Conservation (phyloP, 2,329 filamentous ascomycete genomes). For the Penicillium sp. region DNA sequence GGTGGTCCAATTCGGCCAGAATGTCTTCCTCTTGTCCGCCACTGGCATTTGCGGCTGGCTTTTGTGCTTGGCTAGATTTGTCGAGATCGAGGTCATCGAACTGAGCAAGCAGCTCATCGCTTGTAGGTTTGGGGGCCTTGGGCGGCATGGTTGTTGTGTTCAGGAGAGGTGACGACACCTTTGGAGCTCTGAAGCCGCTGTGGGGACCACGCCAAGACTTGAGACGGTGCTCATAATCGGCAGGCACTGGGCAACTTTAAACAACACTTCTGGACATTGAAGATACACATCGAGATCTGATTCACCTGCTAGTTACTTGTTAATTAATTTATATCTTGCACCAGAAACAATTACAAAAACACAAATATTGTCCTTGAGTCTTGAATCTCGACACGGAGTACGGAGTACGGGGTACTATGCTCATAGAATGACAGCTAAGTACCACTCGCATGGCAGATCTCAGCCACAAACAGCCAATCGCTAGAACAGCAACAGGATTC, state of each 20-base stretch:
- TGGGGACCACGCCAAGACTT: slow-evolving; percentile 27
- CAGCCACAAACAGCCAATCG: background rate
- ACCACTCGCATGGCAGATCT: background rate
- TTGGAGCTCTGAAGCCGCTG: slow-evolving; percentile 22
- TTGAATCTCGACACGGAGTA: background rate
- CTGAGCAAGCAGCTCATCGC: slow-evolving; percentile 53
- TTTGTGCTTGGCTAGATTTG: slow-evolving; percentile 29
- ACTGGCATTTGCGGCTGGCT: slow-evolving; percentile 30
- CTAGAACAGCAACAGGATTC: background rate
- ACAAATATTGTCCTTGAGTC: background rate
- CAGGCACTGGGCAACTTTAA: background rate
- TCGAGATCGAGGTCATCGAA: slow-evolving; percentile 50
- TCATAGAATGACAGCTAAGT: background rate
- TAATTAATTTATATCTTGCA: background rate
- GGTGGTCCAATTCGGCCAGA: slow-evolving; percentile 81
- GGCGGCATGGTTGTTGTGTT: slow-evolving; percentile 34
- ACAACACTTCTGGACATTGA: background rate
- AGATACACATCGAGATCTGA: no score
- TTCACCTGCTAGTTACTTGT: no score
- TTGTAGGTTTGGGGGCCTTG: slow-evolving; percentile 44
- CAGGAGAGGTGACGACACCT: slow-evolving; percentile 29
- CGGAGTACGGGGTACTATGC: background rate
- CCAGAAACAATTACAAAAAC: background rate
- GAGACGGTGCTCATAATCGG: background rate
- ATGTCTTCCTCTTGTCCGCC: slow-evolving; percentile 68